phyloP scores from a whole-genome alignment of 2,329 filamentous ascomycete genomes.

The Alternaria atra region DNA sequence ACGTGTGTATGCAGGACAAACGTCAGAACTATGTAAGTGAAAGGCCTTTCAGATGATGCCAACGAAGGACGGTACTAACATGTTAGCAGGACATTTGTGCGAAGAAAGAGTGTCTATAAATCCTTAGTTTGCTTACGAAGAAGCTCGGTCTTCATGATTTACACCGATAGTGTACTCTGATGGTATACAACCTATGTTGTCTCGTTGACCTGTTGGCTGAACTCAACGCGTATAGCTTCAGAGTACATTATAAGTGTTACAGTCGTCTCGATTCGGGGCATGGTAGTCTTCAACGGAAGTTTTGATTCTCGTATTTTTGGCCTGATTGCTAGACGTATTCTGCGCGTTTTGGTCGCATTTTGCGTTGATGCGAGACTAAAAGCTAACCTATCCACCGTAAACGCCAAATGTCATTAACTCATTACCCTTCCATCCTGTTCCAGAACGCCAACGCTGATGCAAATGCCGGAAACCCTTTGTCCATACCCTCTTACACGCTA shows the following conservation, averaged over 20 bases:
- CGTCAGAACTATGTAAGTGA: neutral
- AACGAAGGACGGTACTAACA: neutral
- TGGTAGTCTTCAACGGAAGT: neutral
- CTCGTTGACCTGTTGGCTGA: neutral
- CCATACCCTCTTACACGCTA: neutral
- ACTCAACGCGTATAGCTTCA: neutral
- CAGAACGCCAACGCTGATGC: slow-evolving; percentile 21
- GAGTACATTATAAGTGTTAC: neutral
- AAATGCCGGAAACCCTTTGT: neutral
- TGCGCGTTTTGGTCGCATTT: neutral
- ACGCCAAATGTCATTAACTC: slow-evolving; percentile 3
- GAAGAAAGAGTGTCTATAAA: neutral
- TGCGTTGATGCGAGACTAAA: slow-evolving; percentile 1
- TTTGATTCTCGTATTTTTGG: neutral
- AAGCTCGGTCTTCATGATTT: neutral
- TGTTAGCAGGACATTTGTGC: neutral
- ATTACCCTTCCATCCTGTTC: slow-evolving; percentile 1
- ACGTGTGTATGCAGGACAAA: neutral
- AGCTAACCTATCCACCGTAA: slow-evolving; percentile 1
- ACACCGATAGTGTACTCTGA: neutral
- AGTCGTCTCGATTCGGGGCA: neutral
- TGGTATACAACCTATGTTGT: neutral
- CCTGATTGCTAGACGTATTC: neutral
- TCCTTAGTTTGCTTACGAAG: neutral
- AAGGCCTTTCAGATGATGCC: too few relatives aligned